phyloP scores from a whole-genome alignment of 2,329 filamentous ascomycete genomes.

The Scedosporium boydii region DNA sequence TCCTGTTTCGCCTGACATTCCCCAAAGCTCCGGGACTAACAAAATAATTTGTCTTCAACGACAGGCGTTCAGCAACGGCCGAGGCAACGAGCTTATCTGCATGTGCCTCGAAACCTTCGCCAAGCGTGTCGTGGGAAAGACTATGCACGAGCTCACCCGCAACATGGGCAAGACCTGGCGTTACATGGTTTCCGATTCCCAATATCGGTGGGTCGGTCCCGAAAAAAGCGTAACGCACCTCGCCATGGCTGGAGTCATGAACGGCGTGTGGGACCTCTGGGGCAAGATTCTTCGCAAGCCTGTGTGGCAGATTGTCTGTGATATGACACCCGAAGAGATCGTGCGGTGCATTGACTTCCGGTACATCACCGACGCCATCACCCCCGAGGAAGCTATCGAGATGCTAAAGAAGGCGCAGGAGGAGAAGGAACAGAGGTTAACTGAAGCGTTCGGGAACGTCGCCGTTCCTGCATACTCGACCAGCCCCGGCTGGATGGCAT shows the following conservation, averaged over 20 bases:
- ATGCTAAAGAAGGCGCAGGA: constrained; percentile 47
- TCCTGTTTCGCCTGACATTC: not conserved
- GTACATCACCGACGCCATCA: constrained; percentile 62
- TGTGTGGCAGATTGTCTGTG: constrained; percentile 59
- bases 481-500: constrained; percentile 59
- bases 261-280: constrained; percentile 65
- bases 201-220: constrained; percentile 62
- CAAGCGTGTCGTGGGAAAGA: constrained; percentile 7
- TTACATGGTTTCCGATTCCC: constrained; percentile 57
- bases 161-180: constrained; percentile 63
- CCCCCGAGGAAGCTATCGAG: constrained; percentile 53
- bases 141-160: constrained; percentile 10
- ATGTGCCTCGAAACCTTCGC: constrained; percentile 7
- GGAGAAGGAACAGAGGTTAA: constrained; percentile 49
- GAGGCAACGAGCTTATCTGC: constrained; percentile 8
- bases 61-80: constrained; percentile 8
- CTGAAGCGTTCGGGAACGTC: constrained; percentile 48
- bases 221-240: constrained; percentile 66
- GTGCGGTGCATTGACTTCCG: constrained; percentile 61
- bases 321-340: constrained; percentile 59
- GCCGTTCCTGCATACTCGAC: constrained; percentile 64
- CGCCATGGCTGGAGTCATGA: constrained; percentile 56
- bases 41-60: not conserved
- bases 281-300: constrained; percentile 56
- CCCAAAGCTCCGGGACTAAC: not conserved